Base-by-base conservation (phyloP, 2,329 filamentous ascomycete species). In the Metarhizium brunneum region DNA sequence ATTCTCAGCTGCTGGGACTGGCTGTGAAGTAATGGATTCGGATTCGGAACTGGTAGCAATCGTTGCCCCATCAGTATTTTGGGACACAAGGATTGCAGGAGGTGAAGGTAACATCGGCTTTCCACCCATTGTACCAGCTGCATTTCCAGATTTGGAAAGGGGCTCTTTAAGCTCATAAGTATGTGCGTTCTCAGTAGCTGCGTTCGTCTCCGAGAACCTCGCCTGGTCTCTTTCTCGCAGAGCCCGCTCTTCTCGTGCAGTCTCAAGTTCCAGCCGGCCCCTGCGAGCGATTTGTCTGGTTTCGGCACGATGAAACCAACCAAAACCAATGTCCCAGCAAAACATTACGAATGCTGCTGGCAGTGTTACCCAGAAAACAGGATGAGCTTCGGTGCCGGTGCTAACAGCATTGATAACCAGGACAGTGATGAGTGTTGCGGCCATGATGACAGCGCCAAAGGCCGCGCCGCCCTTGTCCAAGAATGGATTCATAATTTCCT, bases 401-500 rank as follows among this genome's bases (percentile, higher is more conserved):
- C 76, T 81, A 0, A 79, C 75, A 2, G 86, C 86, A 52, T 90
- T 90, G 32, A 89, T 65, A 0, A 77, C 81, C 2, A 90, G 71
- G 0, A 90, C 72, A 0, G 84, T 84, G 56, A 88, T 72, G 30
- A 90, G 75, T 0, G 86, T 87, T 0, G 74, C 76, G 2, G 83
- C 77, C 85, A 90, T 89, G 55, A 90, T 73, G 5, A 82, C 59
- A 0, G 77, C 82, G 1, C 85, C 86, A 55, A 88, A 84, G 0
- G 73, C 72, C 0, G 87, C 87, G 8, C 86, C 82, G 2, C 74
- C 71, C 59, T 82, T 86, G 64, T 90, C 86, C 0, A 90, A 67
- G 56, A 86, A 90, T 0, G 87, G 87, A 59, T 90, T 88, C 79
- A 90, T 81, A 62, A 90, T 87, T 63, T 90, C 86, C 59, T 87